Evolutionary conservation across 2,329 filamentous ascomycete species (phyloP), one percentile per base, ranked within the genome.

Genomic region (Bipolaris victoriae): DNA sequence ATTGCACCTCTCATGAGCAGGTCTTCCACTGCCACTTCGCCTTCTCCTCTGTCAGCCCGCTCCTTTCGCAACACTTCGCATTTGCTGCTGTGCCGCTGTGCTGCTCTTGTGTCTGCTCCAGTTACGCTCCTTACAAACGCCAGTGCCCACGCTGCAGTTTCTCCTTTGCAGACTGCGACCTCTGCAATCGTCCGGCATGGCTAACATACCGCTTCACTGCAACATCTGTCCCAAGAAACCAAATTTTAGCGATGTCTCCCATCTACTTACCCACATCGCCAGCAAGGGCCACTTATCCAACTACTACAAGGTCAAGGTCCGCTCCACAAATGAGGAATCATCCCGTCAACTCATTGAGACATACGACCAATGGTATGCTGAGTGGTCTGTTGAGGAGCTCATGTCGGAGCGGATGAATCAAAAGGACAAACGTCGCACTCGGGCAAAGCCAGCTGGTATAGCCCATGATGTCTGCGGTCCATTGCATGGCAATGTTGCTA

Each of bases 261-360:
- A 97, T 76, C 82, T 97, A 36, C 85, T 98, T 71, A 98, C 94
- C 11, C 94, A 98, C 73, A 86, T 97, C 61, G 87, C 90, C 58
- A 97, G 93, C 63, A 97, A 97, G 74, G 90, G 90, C n/a, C 94
- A 98, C 74, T 81, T 97, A 33, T 88, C 92, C 58, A 86, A 91
- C 72, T 88, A 91, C 69, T 96, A 93, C 79, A 92, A 91, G 70
- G 83, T 92, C 50, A 88, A 91, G 68, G 86, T 97, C 64, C 86
- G 85, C 55, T 86, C 88, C 53, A 84, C 86, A 52, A 82, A 85
- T 44, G 90, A 96, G 58, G 76, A 82, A n/a, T 79, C 79, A n/a
- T 87, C 89, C n/a, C 82, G 83, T 22, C 75, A 83, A 10, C 75
- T 84, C 31, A 81, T 96, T 43, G 82, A 86, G 35, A 79, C 83